phyloP scores from a whole-genome alignment of 768 basidiomycete species.

The Hypholoma fasciculare region DNA sequence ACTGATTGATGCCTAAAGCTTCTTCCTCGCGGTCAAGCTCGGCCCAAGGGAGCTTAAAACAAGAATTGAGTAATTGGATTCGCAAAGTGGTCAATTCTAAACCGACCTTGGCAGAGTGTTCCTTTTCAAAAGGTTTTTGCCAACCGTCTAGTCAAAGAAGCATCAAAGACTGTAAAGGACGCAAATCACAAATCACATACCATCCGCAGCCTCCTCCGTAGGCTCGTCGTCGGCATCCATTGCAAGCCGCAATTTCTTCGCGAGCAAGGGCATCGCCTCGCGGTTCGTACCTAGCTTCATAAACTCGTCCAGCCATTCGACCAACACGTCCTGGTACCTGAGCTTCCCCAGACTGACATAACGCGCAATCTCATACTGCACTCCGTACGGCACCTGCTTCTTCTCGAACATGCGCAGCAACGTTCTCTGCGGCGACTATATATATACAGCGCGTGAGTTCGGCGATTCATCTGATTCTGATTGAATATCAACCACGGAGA shows the following conservation, averaged over 20 bases:
- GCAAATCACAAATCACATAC: not conserved
- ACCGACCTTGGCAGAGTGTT: constrained; percentile 18
- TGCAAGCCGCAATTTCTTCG: not conserved
- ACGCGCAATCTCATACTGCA: constrained; percentile 56
- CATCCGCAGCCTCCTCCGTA: constrained; percentile 8
- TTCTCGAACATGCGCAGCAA: constrained; percentile 25
- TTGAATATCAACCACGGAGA: not conserved
- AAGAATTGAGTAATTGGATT: not conserved
- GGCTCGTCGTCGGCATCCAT: not conserved
- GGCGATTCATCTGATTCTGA: not conserved
- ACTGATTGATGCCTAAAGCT: constrained; percentile 29
- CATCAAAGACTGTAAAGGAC: not conserved
- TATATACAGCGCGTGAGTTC: not conserved
- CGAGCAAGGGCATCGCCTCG: constrained; percentile 28
- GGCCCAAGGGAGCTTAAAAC: constrained; percentile 55
- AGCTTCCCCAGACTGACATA: constrained; percentile 31
- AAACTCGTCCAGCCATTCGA: constrained; percentile 27
- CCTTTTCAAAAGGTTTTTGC: constrained; percentile 34
- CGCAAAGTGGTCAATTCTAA: not conserved
- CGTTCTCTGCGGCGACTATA: constrained; percentile 20
- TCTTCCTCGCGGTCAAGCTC: constrained; percentile 60
- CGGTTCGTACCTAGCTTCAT: constrained; percentile 27
- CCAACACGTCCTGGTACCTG: constrained; percentile 28
- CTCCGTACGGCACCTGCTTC: constrained; percentile 39
- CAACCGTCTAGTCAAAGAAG: constrained; percentile 7